Conservation (phyloP, 768 basidiomycete genomes). For the Calocybe gangraenosa region DNA sequence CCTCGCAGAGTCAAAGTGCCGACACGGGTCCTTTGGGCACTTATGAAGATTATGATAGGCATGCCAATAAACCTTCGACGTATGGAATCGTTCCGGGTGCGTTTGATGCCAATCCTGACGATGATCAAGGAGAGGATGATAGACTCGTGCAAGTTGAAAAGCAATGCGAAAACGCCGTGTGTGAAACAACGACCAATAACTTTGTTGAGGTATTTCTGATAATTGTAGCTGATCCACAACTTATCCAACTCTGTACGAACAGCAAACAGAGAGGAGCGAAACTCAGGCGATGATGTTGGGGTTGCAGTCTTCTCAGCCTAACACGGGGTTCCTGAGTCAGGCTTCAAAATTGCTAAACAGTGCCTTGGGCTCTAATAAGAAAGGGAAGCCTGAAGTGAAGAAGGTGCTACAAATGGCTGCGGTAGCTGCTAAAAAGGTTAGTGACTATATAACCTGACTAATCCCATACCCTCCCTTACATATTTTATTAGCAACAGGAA, state of each 20-base stretch:
- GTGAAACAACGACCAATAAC: slow-evolving; percentile 31
- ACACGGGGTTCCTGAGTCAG: slow-evolving; percentile 63
- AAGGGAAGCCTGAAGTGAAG: slow-evolving; percentile 73
- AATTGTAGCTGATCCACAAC: slow-evolving; percentile 5
- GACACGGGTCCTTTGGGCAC: slow-evolving; percentile 31
- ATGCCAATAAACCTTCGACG: not conserved
- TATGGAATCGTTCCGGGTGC: slow-evolving; percentile 22
- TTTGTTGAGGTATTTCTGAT: slow-evolving; percentile 35
- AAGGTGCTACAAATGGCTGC: slow-evolving; percentile 76
- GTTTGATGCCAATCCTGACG: slow-evolving; percentile 35
- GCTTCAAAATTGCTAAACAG: slow-evolving; percentile 66
- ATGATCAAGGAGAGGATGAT: slow-evolving; percentile 30
- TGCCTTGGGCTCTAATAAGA: slow-evolving; percentile 67
- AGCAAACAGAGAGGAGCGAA: slow-evolving; percentile 34
- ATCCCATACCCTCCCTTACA: not conserved
- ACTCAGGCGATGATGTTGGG: slow-evolving; percentile 57
- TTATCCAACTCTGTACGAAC: slow-evolving; percentile 11
- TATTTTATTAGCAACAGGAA: slow-evolving; percentile 71
- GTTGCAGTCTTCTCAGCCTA: slow-evolving; percentile 42
- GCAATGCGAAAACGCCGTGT: slow-evolving; percentile 39
- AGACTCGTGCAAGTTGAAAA: slow-evolving; percentile 24
- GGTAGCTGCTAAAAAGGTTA: slow-evolving; percentile 85
- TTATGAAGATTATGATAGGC: slow-evolving; percentile 14
- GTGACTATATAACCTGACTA: slow-evolving; percentile 7
- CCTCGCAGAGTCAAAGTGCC: slow-evolving; percentile 50